Base-by-base conservation (phyloP, 139 green algal genomes). In the Micromonas pusilla region DNA sequence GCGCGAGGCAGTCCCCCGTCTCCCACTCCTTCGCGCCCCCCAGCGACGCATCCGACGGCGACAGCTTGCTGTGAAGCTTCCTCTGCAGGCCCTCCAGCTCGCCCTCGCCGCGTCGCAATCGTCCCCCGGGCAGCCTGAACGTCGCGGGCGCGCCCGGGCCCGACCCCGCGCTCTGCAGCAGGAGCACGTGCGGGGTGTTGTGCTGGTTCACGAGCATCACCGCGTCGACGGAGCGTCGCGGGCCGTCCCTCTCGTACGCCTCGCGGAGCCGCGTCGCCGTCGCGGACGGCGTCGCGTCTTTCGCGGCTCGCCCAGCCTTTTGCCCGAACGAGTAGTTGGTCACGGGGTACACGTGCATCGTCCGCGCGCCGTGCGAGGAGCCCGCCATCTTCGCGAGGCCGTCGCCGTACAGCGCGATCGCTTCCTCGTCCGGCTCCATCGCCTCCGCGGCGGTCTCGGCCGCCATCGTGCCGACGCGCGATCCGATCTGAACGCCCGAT, bases 181-280 rank as follows among this genome's bases (percentile, higher is more conserved):
- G 85, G 52, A 98, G 77, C 1, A 96, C 84, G 77, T 98, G 93
- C 20, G 92, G 91, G 76, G 93, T 88, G 66, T 89, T 90, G 88
- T 97, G 93, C 72, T 96, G 81, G 53, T 63, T 75, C 68, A 85
- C 93, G 25, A 97, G 62, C 33, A 97, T 45, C 3, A 97, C 79
- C 5, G 81, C 93, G 54, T 96, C 92, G 31, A 95, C 92, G 0
- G 88, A 89, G 2, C 89, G 79, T 23, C 91, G 83, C 64, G 87
- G 72, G 23, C 37, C 38, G 38, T 63, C 25, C 31, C 63, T 73
- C 3, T 80, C 77, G 67, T 81, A 96, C 91, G 91, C 93, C 13
- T 86, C 66, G 36, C 88, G 89, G 2, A 96, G 77, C 1, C 91
- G 81, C n/a, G 84, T 74, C 30, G 96, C 73, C 2, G 83, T 79